Evolutionary conservation across 2,329 filamentous ascomycete species (phyloP).

Genomic region (Zymoseptoria ardabiliae): DNA sequence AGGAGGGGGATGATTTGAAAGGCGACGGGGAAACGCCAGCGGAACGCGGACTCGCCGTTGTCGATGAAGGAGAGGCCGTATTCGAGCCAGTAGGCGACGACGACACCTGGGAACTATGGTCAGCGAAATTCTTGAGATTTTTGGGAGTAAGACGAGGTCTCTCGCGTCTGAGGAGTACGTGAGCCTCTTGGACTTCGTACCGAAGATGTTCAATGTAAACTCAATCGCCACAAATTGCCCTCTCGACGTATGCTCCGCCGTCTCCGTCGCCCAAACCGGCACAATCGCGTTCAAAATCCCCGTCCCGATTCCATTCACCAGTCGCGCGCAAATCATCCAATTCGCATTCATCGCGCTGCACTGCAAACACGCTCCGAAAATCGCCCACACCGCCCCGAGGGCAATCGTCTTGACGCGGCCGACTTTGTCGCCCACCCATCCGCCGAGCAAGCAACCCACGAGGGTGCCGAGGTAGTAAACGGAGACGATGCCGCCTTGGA

Average conservation of each 20-base stretch:
- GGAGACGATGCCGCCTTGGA: slow-evolving; percentile 56
- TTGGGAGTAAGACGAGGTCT: too few relatives aligned
- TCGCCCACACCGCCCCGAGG: slow-evolving; percentile 42
- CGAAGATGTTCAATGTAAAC: slow-evolving; percentile 64
- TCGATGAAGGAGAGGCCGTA: slow-evolving; percentile 23
- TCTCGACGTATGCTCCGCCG: slow-evolving; percentile 58
- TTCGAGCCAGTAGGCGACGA: slow-evolving; percentile 36
- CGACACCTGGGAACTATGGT: slow-evolving; percentile 40
- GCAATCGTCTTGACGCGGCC: slow-evolving; percentile 60
- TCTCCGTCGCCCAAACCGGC: slow-evolving; percentile 66
- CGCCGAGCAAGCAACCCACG: slow-evolving; percentile 55
- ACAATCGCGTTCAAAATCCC: slow-evolving; percentile 64
- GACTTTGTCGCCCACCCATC: slow-evolving; percentile 55
- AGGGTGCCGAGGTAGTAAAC: slow-evolving; percentile 56
- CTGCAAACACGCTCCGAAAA: slow-evolving; percentile 54
- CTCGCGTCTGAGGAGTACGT: too few relatives aligned
- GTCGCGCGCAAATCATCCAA: slow-evolving; percentile 50
- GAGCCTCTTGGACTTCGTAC: too few relatives aligned
- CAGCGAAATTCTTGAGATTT: neutral
- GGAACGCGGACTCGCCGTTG: slow-evolving; percentile 11
- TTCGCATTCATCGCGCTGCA: slow-evolving; percentile 56
- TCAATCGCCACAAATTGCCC: slow-evolving; percentile 46
- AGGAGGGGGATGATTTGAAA: slow-evolving; percentile 60
- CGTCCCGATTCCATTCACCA: slow-evolving; percentile 48
- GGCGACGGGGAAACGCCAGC: slow-evolving; percentile 52